A percentile compares a stretch with the other conserved stretches of the same genome.
Evolutionary conservation across 371 early-diverging fungal genomes (phyloP).

Genomic region (Mucor velutinosus): DNA sequence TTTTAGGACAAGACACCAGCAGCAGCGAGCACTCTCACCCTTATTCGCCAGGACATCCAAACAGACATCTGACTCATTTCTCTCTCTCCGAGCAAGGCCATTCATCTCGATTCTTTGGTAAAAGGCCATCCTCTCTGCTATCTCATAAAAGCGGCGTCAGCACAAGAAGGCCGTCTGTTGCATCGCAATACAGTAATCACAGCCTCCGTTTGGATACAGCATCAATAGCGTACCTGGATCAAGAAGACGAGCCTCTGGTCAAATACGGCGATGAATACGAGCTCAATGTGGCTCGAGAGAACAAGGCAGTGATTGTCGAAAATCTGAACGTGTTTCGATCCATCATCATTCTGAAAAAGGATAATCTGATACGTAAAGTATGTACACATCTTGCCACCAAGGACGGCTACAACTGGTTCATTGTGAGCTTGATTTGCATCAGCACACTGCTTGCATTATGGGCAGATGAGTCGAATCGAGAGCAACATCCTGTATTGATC

Average conservation of each 20-base stretch:
- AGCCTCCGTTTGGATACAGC: not conserved
- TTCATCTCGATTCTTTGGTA: not conserved
- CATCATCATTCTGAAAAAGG: slow-evolving; percentile 21
- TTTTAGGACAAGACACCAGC: not conserved
- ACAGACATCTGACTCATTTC: not conserved
- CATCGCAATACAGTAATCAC: not conserved
- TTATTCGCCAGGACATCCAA: not conserved
- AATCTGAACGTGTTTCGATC: slow-evolving; percentile 31
- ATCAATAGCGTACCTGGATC: not conserved
- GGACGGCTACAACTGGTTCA: slow-evolving; percentile 36
- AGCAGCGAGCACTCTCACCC: not conserved
- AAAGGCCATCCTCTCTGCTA: not conserved
- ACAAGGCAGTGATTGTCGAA: slow-evolving; percentile 37
- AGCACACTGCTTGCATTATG: slow-evolving; percentile 45
- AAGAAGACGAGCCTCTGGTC: slow-evolving; percentile 20
- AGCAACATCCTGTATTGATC: not conserved
- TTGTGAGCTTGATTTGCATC: slow-evolving; percentile 37
- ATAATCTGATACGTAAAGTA: slow-evolving; percentile 12
- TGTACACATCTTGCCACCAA: slow-evolving; percentile 8
- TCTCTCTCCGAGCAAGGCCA: not conserved
- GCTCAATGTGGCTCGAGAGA: slow-evolving; percentile 35
- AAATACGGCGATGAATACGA: slow-evolving; percentile 45
- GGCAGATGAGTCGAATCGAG: slow-evolving; percentile 34
- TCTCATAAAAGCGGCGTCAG: not conserved
- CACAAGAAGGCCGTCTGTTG: not conserved